These are phyloP conservation scores for Bipolaris oryzae DNA, from an alignment of 2,329 filamentous ascomycete species.

Conservation along the genomic window DNA sequence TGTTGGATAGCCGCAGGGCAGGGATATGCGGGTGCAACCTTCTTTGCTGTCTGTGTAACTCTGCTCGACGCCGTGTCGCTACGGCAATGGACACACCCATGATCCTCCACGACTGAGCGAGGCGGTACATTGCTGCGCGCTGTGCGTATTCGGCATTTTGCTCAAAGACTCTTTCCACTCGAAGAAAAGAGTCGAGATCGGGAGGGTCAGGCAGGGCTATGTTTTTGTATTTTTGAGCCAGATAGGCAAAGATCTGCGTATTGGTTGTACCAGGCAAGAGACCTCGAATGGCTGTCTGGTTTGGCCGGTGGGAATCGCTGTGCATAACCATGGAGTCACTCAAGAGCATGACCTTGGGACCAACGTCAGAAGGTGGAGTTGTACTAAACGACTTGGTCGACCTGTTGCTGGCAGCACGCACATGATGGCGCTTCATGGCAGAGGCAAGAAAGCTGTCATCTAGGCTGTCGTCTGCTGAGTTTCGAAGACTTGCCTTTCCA, in stretches of 20 bases:
- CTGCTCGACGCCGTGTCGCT: conserved; percentile 53
- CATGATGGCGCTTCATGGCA: conserved; percentile 55
- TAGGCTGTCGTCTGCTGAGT: conserved; percentile 62
- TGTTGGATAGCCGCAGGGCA: conserved; percentile 15
- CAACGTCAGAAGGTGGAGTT: conserved; percentile 59
- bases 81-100: conserved; percentile 58
- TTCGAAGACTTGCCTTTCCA: conserved; percentile 56
- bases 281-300: conserved; percentile 58
- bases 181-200: conserved; percentile 45
- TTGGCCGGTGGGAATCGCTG: conserved; percentile 47
- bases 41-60: conserved; percentile 38
- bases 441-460: conserved; percentile 62
- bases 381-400: conserved; percentile 60
- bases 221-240: conserved; percentile 54
- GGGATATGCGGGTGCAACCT: conserved; percentile 29
- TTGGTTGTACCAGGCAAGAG: conserved; percentile 53
- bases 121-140: conserved; percentile 55
- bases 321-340: conserved; percentile 57
- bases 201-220: conserved; percentile 48
- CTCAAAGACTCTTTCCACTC: conserved; percentile 53
- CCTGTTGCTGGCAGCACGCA: conserved; percentile 54
- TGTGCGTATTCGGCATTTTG: conserved; percentile 62
- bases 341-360: conserved; percentile 56
- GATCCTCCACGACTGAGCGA: conserved; percentile 66
- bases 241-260: conserved; percentile 48